A percentile compares a stretch with the other conserved stretches of the same genome.
Evolutionary conservation across 2,329 filamentous ascomycete species (phyloP).

Genomic region (Sarocladium kiliense): DNA sequence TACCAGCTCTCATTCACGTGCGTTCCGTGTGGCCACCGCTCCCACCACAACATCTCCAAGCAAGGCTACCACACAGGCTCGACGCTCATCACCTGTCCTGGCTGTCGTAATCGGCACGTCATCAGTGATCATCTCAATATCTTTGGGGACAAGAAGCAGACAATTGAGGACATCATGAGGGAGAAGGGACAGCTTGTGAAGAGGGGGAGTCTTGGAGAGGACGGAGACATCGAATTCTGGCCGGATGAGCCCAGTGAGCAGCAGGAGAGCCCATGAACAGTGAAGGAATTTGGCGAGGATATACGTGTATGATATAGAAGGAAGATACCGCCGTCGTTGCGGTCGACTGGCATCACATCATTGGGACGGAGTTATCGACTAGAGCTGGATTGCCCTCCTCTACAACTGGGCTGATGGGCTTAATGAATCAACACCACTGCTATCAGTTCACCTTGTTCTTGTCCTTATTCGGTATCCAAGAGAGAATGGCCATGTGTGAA

Average conservation of each 20-base stretch:
- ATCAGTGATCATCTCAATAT: constrained; percentile 85
- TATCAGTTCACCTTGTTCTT: background rate
- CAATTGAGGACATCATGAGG: constrained; percentile 71
- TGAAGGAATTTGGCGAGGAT: background rate
- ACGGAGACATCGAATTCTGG: constrained; percentile 92
- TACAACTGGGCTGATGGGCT: background rate
- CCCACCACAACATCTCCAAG: constrained; percentile 82
- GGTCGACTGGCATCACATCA: background rate
- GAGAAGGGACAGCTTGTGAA: constrained; percentile 72
- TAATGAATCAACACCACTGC: constrained; percentile 1
- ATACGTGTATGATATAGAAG: background rate
- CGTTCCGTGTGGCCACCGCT: constrained; percentile 73
- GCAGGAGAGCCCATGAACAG: constrained; percentile 9
- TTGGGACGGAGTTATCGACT: constrained; percentile 7
- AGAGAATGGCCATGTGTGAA: too few relatives aligned
- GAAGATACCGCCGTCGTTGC: background rate
- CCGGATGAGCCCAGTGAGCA: constrained; percentile 52
- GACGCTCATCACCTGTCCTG: constrained; percentile 81
- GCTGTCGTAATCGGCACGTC: constrained; percentile 80
- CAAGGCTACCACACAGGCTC: constrained; percentile 93
- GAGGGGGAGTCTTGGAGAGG: constrained; percentile 63
- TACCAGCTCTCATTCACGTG: constrained; percentile 94
- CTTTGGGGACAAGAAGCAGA: constrained; percentile 63
- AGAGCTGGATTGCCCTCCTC: background rate
- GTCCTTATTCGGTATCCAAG: background rate